Evolutionary conservation across 2,329 filamentous ascomycete species (phyloP), one percentile per base, ranked within the genome.

Genomic region (Pseudogymnoascus sp.): DNA sequence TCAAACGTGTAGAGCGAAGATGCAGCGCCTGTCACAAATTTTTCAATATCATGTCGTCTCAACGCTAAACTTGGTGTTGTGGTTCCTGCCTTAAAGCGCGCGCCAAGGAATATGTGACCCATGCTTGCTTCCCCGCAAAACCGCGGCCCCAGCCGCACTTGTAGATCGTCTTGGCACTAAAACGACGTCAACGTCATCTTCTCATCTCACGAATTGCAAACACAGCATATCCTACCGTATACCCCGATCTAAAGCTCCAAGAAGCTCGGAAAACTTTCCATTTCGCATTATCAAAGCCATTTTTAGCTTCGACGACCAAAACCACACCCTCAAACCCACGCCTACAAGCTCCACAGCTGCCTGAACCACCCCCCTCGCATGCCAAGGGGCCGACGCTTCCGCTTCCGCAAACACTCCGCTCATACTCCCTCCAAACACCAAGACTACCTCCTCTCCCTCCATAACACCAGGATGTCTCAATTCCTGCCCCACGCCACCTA

Each of bases 401-500:
- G 46, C n/a, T 56, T 31, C 8, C 25, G 25, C 9, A 6, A 7
- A 56, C n/a, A 14, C 28, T 34, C 28, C 12, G 46, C 46, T 34
- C 49, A 34, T n/a, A 34, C n/a, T 9, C 28, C 49, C 2, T 56
- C 28, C 28, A 56, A 56, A 16, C n/a, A 56, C 49, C 49, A 56
- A 21, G 25, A 34, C 28, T 34, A 34, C n/a, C 25, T 34, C n/a
- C 28, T 56, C 8, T 16, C 25, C 3, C n/a, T 34, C 16, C 28
- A 56, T n/a, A 56, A 8, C 36, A 40, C 14, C 64, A 74, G 60
- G 60, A 85, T 86, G 83, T 84, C 82, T 3, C 80, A 80, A 63
- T 79, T 69, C 64, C 70, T 63, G 46, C 82, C 83, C 5, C 83
- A 84, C 69, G 63, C 83, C 3, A 66, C 77, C 60, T 85, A 85